Base-by-base conservation (phyloP, 2,329 filamentous ascomycete genomes). In the Colletotrichum cuscutae region DNA sequence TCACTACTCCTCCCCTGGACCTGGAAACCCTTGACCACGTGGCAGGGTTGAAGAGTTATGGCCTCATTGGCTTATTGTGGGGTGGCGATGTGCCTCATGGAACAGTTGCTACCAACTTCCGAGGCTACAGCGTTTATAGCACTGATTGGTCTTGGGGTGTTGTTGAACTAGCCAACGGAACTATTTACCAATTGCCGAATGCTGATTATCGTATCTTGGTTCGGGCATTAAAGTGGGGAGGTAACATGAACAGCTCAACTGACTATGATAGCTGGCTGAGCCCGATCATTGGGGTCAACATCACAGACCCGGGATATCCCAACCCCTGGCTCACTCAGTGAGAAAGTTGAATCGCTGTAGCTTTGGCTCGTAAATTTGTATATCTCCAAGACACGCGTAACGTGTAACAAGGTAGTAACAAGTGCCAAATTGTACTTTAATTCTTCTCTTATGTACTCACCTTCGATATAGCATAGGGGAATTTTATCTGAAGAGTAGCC, bases 241-340 rank as follows among this genome's bases (percentile, higher is more conserved):
- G 54, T 12, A 59, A 69, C 12, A 19, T 68, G 24, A 58, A 49
- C 52, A 28, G 58, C 6, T 30, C 65, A 4, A 49, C 32, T 42
- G 46, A 54, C n/a, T 72, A 72, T 19, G 70, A 72, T 15, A 72
- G 70, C 53, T 72, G 70, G 70, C 60, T 69, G 28, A 69, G 70
- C 26, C 70, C 70, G 5, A 13, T 72, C 11, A 53, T 72, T 15
- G n/a, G 26, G 12, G 65, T 72, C 5, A 64, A 72, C 42, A 49
- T 72, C 19, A 64, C 70, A 2, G 53, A 72, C 19, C 70, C 65
- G 13, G 70, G 70, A 5, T 53, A 59, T 30, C 58, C 65, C 9
- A 72, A 64, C 19, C 70, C 65, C 1, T 72, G 68, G 68, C 35
- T 42, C 15, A 42, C 58, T 5, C 6, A 19, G n/a, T 60, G 19